Conservation (phyloP, 2,329 filamentous ascomycete genomes). For the Penicillium nordicum region DNA sequence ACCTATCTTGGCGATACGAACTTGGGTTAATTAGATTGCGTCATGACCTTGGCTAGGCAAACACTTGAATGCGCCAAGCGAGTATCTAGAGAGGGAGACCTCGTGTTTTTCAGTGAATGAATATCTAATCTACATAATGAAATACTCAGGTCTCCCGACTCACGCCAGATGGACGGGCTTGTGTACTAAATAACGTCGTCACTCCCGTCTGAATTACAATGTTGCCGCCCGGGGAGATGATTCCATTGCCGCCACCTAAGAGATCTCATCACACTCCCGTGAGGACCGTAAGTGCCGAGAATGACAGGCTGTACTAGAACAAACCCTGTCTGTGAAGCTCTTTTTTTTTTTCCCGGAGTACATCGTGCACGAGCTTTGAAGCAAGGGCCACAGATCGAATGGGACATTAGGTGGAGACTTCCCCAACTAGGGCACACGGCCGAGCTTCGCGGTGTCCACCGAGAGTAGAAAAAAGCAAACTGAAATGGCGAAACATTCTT, state of each 20-base stretch:
- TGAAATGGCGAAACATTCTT: background rate
- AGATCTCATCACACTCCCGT: constrained; percentile 4
- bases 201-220: constrained; percentile 2
- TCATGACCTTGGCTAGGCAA: background rate
- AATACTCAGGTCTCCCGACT: background rate
- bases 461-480: constrained; percentile 1
- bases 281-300: background rate
- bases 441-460: constrained; percentile 7
- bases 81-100: background rate
- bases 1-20: background rate
- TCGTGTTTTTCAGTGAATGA: background rate
- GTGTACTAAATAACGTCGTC: background rate
- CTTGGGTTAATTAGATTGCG: background rate
- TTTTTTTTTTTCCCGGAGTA: background rate
- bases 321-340: background rate
- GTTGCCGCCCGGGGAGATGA: constrained; percentile 7
- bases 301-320: background rate
- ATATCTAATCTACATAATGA: background rate
- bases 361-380: background rate
- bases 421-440: constrained; percentile 15
- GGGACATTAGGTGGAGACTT: constrained; percentile 14
- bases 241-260: background rate
- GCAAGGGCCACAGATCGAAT: constrained; percentile 3
- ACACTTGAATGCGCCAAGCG: background rate
- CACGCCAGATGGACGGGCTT: background rate